Base-by-base conservation (phyloP, 2,329 filamentous ascomycete species). In the Cercospora canescens region DNA sequence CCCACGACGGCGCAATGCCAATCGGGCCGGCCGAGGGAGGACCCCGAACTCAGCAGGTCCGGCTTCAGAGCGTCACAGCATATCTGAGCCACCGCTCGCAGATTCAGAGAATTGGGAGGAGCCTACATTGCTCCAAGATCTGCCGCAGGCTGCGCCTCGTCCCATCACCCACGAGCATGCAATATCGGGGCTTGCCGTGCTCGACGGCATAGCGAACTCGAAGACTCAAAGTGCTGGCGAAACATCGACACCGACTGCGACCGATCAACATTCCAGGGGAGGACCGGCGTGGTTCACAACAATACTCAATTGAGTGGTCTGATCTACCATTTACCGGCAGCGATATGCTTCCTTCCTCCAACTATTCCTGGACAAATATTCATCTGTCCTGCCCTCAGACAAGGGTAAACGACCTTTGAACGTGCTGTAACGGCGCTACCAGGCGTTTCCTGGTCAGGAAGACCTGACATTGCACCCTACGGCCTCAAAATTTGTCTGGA, bases 281-380 rank as follows among this genome's bases (percentile, higher is more conserved):
- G 35, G 28, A 1, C 54, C 52, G 26, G 54, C 54, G 18, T 63
- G 62, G 62, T 63, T 58, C 30, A 59, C 37, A 50, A 63, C 62
- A 50, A 55, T 63, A 30, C 35, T 63, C 26, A 63, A 63, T 32
- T 63, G 52, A 63, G 48, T 11, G n/a, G 32, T 34, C 28, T 52
- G 28, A 14, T 52, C 9, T 52, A 14, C 11, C 24, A 6, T 52
- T 6, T 24, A 52, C 18, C 45, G 7, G 21, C 21, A 50, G 18
- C 45, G 26, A 21, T 5, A 6, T 6, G 1, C n/a, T 52, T 52
- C 14, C 14, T 6, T 52, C 24, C 26, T 52, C 26, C 24, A 52
- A 52, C 24, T 3, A 16, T 35, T 8, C 14, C 32, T 35, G 32
- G 14, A 35, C 32, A 35, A 35, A 35, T 35, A 8, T 6, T 35